Conservation (phyloP, 257 asterid species). For the Perilla frutescens region DNA sequence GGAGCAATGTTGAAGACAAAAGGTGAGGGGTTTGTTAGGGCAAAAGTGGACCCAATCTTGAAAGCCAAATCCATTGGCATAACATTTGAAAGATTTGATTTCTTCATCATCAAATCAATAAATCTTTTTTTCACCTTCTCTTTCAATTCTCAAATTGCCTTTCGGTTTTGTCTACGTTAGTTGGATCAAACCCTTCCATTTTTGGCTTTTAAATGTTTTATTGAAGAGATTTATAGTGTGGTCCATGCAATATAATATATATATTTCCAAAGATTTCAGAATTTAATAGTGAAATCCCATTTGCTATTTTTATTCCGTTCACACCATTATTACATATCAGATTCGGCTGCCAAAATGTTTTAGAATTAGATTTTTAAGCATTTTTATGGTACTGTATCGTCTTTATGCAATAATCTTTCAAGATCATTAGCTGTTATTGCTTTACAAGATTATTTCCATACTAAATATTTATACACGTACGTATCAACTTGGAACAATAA, state of each 20-base stretch:
- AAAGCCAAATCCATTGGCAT: slow-evolving; percentile 66
- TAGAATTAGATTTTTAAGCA: not conserved
- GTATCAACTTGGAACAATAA: not conserved
- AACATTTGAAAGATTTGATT: slow-evolving; percentile 55
- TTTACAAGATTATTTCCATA: not conserved
- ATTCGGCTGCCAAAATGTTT: slow-evolving; percentile 6
- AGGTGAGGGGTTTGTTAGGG: slow-evolving; percentile 50
- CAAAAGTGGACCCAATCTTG: slow-evolving; percentile 57
- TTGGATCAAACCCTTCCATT: slow-evolving; percentile 43
- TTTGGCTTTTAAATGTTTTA: slow-evolving; percentile 23
- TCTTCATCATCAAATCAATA: slow-evolving; percentile 23
- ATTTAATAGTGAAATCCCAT: slow-evolving; percentile 28
- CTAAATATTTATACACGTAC: too few relatives aligned
- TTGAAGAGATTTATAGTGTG: slow-evolving; percentile 29
- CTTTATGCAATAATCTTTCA: not conserved
- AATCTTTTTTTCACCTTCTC: slow-evolving; percentile 6
- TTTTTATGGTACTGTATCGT: not conserved
- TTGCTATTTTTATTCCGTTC: slow-evolving; percentile 8
- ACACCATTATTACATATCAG: slow-evolving; percentile 1
- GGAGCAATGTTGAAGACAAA: slow-evolving; percentile 48
- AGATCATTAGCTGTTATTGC: not conserved
- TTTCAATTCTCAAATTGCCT: slow-evolving; percentile 30
- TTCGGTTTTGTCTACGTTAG: slow-evolving; percentile 35
- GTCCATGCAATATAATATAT: slow-evolving; percentile 34
- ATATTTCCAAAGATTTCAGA: slow-evolving; percentile 41